Percentiles rank a stretch among this genome's conserved stretches.
Evolutionary conservation across 2,329 filamentous ascomycete genomes (phyloP).

Genomic region (Neofusicoccum ribis): DNA sequence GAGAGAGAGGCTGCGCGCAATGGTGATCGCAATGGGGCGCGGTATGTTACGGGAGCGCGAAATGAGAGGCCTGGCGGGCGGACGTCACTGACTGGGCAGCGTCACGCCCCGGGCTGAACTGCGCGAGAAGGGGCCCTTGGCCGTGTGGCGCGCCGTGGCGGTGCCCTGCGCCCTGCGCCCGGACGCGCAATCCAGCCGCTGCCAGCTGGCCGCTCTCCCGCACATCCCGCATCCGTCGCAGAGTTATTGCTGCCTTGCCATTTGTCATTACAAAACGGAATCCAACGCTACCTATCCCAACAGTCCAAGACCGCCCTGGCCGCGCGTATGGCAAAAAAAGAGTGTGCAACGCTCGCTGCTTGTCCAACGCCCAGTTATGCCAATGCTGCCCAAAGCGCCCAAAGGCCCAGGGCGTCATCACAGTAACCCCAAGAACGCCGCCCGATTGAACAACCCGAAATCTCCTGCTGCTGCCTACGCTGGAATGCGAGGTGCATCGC

Average conservation of each 20-base stretch:
- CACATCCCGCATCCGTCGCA: constrained; percentile 12
- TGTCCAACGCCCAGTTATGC: constrained; percentile 12
- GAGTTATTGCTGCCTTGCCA: constrained; percentile 2
- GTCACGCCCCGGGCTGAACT: constrained; percentile 14
- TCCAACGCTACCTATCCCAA: constrained; percentile 6
- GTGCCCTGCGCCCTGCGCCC: not conserved
- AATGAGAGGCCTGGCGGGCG: constrained; percentile 19
- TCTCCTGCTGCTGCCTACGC: constrained; percentile 4
- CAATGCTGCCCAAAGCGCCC: constrained; percentile 17
- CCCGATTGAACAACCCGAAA: constrained; percentile 1
- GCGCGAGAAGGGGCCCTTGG: constrained; percentile 2
- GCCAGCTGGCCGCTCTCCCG: constrained; percentile 13
- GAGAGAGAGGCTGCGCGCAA: constrained; percentile 18
- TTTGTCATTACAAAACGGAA: constrained; percentile 5
- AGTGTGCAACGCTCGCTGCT: not conserved
- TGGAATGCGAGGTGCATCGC: constrained; percentile 36
- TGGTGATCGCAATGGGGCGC: constrained; percentile 19
- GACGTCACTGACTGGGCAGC: constrained; percentile 18
- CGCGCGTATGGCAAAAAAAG: not conserved
- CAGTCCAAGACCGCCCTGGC: not conserved
- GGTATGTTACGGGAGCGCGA: constrained; percentile 18
- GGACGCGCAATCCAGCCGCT: constrained; percentile 12
- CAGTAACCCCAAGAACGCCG: constrained; percentile 11
- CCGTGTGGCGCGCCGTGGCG: constrained; percentile 14
- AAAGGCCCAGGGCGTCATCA: constrained; percentile 9